Percentiles rank a stretch among this genome's conserved stretches.
Evolutionary conservation across 176 grass and related monocot genomes (phyloP).

Genomic region (Cenchrus fungigraminus): DNA sequence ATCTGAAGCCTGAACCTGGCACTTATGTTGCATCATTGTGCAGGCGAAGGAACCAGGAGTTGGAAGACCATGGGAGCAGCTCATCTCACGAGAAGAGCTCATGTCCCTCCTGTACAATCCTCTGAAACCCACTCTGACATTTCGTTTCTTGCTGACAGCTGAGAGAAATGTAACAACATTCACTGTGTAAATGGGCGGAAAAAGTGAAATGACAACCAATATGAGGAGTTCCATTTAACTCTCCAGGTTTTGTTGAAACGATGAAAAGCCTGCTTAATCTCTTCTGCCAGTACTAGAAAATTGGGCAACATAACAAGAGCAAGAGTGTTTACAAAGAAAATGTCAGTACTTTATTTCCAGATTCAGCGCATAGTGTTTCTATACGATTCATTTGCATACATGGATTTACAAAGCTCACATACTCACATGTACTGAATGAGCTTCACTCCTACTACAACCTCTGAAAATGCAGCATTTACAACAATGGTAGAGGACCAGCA

Average conservation of each 20-base stretch:
- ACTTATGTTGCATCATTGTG: neutral
- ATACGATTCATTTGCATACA: slow-evolving; percentile 13
- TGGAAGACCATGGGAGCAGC: slow-evolving; percentile 10
- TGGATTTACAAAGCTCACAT: neutral
- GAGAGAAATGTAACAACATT: slow-evolving; percentile 1
- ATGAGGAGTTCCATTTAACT: neutral
- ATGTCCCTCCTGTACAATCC: slow-evolving; percentile 48
- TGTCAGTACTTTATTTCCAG: neutral
- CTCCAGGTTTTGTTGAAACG: neutral
- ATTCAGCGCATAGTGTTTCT: neutral
- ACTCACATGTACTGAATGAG: neutral
- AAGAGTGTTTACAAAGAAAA: neutral
- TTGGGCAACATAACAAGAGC: neutral
- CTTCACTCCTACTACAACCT: slow-evolving; percentile 18
- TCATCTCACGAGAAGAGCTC: neutral
- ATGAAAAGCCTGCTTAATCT: neutral
- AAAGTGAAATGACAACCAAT: slow-evolving; percentile 13
- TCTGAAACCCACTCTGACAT: slow-evolving; percentile 46
- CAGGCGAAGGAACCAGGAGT: slow-evolving; percentile 49
- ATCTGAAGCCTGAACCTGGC: neutral
- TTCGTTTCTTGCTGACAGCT: neutral
- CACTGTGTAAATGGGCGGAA: slow-evolving; percentile 2
- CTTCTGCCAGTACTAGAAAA: neutral
- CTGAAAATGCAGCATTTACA: slow-evolving; percentile 44
- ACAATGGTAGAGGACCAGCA: neutral